Evolutionary conservation across 176 grass and related monocot species (phyloP), one percentile per base, ranked within the genome.

Genomic region (Carex littledalei): DNA sequence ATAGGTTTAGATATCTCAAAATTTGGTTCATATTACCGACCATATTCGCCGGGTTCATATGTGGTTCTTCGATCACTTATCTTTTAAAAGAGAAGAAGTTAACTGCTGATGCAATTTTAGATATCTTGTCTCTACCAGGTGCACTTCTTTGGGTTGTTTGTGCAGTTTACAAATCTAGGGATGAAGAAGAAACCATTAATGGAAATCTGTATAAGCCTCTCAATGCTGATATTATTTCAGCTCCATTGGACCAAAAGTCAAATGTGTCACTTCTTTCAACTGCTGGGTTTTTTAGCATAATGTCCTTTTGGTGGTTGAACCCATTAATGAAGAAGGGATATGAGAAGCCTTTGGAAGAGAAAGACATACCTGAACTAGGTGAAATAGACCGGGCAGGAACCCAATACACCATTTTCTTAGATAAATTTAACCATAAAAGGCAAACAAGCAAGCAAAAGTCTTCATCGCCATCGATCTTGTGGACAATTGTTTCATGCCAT

Each of bases 301-400:
- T 98, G 91, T 85, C 93, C 17, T 98, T 98, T 80, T 93, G 93
- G 93, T 98, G 95, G 93, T 49, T 98, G 66, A 98, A 95, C 47
- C 79, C 85, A 43, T 85, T 98, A 86, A 95, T 98, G 89, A 95
- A 90, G 86, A 89, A 84, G 83, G 95, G 95, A 29, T 90, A 90
- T 39, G 69, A 88, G 63, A 98, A 92, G 24, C 95, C 91, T 34
- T 86, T 98, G 8, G 95, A 98, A 84, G 95, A 92, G 53, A 90
- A 88, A 86, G 95, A 95, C 17, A 89, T 98, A 86, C 93, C 95
- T 22, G 67, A 81, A 32, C 72, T 98, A 66, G 85, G 84, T 29
- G 22, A 53, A 29, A 63, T 82, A 15, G 95, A 98, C 58, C 86
- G 20, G 75, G 91, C 95, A 15, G 81, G 86, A 26, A 89, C 63